Conservation (phyloP, 768 basidiomycete genomes). For the Mycena crocata region DNA sequence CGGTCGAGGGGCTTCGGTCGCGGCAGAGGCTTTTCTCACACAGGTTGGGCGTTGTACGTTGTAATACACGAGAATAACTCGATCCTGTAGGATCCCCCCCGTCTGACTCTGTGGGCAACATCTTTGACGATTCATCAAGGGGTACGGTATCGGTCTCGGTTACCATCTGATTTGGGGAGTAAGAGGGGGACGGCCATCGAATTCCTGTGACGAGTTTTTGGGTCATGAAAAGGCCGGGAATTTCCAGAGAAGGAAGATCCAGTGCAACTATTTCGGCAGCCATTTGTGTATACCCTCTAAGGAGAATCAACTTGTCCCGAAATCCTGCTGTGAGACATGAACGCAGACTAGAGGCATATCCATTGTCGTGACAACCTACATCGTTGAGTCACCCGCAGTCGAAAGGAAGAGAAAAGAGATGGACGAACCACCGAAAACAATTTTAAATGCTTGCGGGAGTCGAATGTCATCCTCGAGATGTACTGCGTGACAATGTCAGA, state of each 20-base stretch:
- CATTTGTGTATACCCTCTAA: constrained; percentile 72
- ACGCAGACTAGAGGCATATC: constrained; percentile 72
- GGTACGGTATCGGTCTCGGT: constrained; percentile 16
- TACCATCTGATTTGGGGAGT: constrained; percentile 23
- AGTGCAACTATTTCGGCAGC: constrained; percentile 70
- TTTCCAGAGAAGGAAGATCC: constrained; percentile 61
- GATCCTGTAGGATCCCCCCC: constrained; percentile 40
- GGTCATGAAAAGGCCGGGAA: constrained; percentile 70
- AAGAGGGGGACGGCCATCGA: constrained; percentile 29
- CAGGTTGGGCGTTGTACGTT: constrained; percentile 42
- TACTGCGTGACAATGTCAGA: constrained; percentile 45
- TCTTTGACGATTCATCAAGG: constrained; percentile 16
- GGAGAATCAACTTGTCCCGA: constrained; percentile 71
- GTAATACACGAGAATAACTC: constrained; percentile 60
- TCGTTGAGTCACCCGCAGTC: neutral
- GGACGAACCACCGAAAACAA: constrained; percentile 71
- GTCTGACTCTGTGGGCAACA: constrained; percentile 22
- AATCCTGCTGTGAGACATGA: constrained; percentile 75
- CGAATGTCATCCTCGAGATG: constrained; percentile 72
- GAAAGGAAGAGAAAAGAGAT: constrained; percentile 15
- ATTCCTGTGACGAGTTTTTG: constrained; percentile 56
- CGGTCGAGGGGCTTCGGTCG: constrained; percentile 58
- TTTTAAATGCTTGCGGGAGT: constrained; percentile 71
- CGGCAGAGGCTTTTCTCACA: constrained; percentile 57
- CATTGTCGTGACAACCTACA: constrained; percentile 79